Percentiles rank a stretch among this genome's conserved stretches.
phyloP scores from a whole-genome alignment of 768 basidiomycete species.

The Postia placenta region DNA sequence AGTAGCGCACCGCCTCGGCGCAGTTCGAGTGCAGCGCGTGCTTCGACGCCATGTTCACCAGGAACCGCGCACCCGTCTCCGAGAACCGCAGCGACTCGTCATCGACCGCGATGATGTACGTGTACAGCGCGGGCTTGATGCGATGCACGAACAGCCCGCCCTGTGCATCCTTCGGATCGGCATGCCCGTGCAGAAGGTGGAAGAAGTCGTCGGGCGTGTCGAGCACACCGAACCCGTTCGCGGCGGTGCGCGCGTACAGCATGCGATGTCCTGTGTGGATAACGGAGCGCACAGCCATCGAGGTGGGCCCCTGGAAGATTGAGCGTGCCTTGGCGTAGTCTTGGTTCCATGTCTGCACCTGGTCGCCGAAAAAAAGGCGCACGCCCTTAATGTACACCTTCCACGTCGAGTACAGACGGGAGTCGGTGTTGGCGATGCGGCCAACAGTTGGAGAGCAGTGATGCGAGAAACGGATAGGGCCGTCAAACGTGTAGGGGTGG shows the following conservation, averaged over 20 bases:
- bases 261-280: constrained; percentile 71
- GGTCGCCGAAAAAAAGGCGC: constrained; percentile 51
- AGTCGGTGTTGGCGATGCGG: constrained; percentile 51
- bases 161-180: constrained; percentile 3
- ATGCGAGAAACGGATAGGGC: constrained; percentile 64
- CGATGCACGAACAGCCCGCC: constrained; percentile 29
- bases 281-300: constrained; percentile 56
- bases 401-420: constrained; percentile 75
- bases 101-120: constrained; percentile 73
- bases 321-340: constrained; percentile 64
- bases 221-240: constrained; percentile 59
- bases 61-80: constrained; percentile 83
- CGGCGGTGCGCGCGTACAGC: constrained; percentile 63
- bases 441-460: constrained; percentile 72
- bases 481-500: constrained; percentile 62
- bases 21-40: constrained; percentile 82
- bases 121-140: constrained; percentile 80
- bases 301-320: constrained; percentile 61
- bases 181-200: constrained; percentile 42
- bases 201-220: constrained; percentile 41
- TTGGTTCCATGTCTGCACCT: constrained; percentile 59
- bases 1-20: constrained; percentile 57
- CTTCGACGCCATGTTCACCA: constrained; percentile 82
- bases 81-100: constrained; percentile 79
- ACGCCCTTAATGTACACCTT: constrained; percentile 62